Evolutionary conservation across 2,329 filamentous ascomycete species (phyloP).

Genomic region (Fusarium papillatum): DNA sequence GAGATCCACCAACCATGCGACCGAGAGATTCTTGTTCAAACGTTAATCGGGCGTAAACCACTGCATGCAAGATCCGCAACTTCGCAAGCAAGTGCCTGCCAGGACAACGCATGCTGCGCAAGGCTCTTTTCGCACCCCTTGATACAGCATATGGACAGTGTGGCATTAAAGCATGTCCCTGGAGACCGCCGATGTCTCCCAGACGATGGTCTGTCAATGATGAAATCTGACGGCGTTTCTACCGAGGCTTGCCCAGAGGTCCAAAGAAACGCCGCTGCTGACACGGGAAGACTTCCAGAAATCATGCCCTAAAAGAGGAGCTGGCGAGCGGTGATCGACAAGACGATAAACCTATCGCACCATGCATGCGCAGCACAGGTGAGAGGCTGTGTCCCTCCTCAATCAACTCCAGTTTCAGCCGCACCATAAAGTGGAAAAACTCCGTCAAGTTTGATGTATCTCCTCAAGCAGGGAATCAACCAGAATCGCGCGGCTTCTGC

Average conservation of each 20-base stretch:
- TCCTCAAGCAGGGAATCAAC: neutral
- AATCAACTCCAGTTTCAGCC: constrained; percentile 41
- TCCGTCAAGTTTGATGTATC: constrained; percentile 16
- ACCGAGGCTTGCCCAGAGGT: neutral
- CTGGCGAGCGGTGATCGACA: constrained; percentile 22
- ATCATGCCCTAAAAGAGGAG: constrained; percentile 8
- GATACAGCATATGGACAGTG: neutral
- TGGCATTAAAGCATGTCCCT: constrained; percentile 9
- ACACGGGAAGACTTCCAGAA: constrained; percentile 31
- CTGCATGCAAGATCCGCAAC: constrained; percentile 15
- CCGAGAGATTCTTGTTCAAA: constrained; percentile 8
- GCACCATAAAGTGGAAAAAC: constrained; percentile 44
- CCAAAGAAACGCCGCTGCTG: neutral
- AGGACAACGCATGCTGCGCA: constrained; percentile 11
- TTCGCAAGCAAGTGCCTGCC: neutral
- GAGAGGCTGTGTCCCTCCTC: constrained; percentile 32
- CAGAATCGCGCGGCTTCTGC: constrained; percentile 12
- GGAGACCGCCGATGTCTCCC: constrained; percentile 6
- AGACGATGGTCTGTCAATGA: constrained; percentile 8
- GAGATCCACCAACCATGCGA: constrained; percentile 16
- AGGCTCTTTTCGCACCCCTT: constrained; percentile 23
- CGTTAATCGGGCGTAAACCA: constrained; percentile 18
- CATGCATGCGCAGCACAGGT: constrained; percentile 22
- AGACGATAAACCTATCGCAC: constrained; percentile 10
- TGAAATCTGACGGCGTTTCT: constrained; percentile 13